Conservation (phyloP, 2,329 filamentous ascomycete genomes). For the Pseudogymnoascus sp. region DNA sequence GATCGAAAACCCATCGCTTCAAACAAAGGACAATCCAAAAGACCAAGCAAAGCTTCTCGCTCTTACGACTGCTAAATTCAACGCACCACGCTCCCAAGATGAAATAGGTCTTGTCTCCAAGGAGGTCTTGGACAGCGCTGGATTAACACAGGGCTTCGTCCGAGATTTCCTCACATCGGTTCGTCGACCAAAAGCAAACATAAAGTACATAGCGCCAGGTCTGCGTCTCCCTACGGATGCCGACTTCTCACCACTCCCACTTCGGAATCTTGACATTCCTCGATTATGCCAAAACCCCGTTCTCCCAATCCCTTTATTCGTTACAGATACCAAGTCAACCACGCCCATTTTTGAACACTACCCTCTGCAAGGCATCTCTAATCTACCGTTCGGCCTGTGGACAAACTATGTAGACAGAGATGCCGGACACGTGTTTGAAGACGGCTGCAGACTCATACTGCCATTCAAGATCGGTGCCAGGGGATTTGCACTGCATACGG, state of each 20-base stretch:
- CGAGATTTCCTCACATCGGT: slow-evolving; percentile 13
- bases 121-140: slow-evolving; percentile 12
- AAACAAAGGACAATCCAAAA: slow-evolving; percentile 10
- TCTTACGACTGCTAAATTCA: slow-evolving; percentile 10
- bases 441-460: slow-evolving; percentile 12
- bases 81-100: background rate
- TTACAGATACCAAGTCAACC: slow-evolving; percentile 13
- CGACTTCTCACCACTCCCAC: slow-evolving; percentile 7
- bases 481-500: slow-evolving; percentile 12
- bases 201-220: slow-evolving; percentile 14
- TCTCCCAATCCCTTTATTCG: slow-evolving; percentile 15
- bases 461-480: slow-evolving; percentile 11
- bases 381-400: slow-evolving; percentile 10
- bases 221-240: slow-evolving; percentile 9
- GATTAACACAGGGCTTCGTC: slow-evolving; percentile 12
- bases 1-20: slow-evolving; percentile 9
- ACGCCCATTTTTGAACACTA: slow-evolving; percentile 11
- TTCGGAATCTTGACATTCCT: slow-evolving; percentile 5
- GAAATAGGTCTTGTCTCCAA: slow-evolving; percentile 11
- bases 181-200: slow-evolving; percentile 11
- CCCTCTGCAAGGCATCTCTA: slow-evolving; percentile 10
- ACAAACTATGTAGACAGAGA: slow-evolving; percentile 8
- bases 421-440: slow-evolving; percentile 11
- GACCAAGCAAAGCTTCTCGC: slow-evolving; percentile 13
- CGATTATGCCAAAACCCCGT: background rate